Evolutionary conservation across 2,329 filamentous ascomycete species (phyloP).

Genomic region (Fusarium transvaalense): DNA sequence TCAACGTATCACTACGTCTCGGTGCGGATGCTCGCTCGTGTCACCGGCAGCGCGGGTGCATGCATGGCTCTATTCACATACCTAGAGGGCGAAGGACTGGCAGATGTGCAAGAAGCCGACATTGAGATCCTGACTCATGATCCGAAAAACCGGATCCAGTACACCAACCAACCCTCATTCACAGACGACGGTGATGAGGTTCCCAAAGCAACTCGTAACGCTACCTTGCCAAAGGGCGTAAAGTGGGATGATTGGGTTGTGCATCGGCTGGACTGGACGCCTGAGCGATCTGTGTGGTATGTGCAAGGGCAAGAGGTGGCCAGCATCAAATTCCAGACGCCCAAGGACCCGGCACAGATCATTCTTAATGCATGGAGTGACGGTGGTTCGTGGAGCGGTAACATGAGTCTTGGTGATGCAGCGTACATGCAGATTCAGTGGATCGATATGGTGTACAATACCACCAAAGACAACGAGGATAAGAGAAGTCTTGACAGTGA

Average conservation of each 20-base stretch:
- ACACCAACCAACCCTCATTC: constrained; percentile 71
- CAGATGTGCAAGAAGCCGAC: constrained; percentile 63
- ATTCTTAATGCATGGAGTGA: constrained; percentile 73
- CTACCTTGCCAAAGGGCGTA: constrained; percentile 58
- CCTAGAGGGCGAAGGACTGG: constrained; percentile 53
- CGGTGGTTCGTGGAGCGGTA: constrained; percentile 70
- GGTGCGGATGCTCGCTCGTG: constrained; percentile 65
- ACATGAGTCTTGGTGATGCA: constrained; percentile 64
- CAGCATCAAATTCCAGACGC: constrained; percentile 67
- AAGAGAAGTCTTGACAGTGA: constrained; percentile 22
- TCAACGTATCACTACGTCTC: constrained; percentile 50
- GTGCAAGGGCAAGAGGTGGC: constrained; percentile 64
- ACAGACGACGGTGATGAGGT: constrained; percentile 59
- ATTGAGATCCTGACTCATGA: constrained; percentile 65
- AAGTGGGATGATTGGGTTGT: constrained; percentile 69
- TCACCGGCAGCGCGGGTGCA: constrained; percentile 61
- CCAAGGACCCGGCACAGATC: constrained; percentile 64
- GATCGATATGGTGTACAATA: constrained; percentile 71
- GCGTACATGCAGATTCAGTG: constrained; percentile 72
- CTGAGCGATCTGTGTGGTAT: constrained; percentile 66
- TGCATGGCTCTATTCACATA: constrained; percentile 68
- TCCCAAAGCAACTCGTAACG: constrained; percentile 61
- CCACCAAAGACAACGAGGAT: constrained; percentile 38
- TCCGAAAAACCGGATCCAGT: constrained; percentile 60
- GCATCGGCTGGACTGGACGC: constrained; percentile 72